A percentile compares a stretch with the other conserved stretches of the same genome.
These are phyloP conservation scores for Gigaspora rosea DNA, from an alignment of 192 early-diverging fungal genomes.

Conservation along the genomic window DNA sequence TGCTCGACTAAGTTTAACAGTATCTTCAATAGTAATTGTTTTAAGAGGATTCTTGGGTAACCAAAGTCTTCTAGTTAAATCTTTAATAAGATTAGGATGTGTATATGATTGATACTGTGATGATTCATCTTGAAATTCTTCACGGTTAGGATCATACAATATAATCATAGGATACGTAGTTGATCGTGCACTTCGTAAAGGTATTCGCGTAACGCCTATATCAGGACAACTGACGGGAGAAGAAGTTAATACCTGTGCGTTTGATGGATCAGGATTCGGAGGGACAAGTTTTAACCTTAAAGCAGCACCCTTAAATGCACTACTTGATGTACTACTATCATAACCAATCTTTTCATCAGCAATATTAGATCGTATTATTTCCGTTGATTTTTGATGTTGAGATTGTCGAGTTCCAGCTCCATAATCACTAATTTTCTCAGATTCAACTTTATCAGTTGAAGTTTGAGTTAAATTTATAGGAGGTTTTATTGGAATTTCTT, in stretches of 20 bases:
- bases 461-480: background rate
- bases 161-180: background rate
- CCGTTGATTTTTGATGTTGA: background rate
- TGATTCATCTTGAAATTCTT: slow-evolving; percentile 35
- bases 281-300: background rate
- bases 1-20: slow-evolving; percentile 41
- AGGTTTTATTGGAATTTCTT: too few relatives aligned
- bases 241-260: background rate
- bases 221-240: background rate
- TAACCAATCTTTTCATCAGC: background rate
- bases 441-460: background rate
- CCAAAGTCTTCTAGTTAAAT: slow-evolving; percentile 44
- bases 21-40: slow-evolving; percentile 42
- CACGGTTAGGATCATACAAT: slow-evolving; percentile 21
- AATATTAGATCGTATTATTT: background rate
- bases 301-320: background rate
- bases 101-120: slow-evolving; percentile 48
- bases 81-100: slow-evolving; percentile 47
- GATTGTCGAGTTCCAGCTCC: too few relatives aligned
- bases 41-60: slow-evolving; percentile 44
- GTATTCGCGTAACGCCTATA: background rate
- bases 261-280: background rate
- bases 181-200: background rate
- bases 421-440: background rate
- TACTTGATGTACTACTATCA: background rate